Evolutionary conservation across 2,329 filamentous ascomycete genomes (phyloP), one percentile per base, ranked within the genome.

Genomic region (Epicoccum sorghinum): DNA sequence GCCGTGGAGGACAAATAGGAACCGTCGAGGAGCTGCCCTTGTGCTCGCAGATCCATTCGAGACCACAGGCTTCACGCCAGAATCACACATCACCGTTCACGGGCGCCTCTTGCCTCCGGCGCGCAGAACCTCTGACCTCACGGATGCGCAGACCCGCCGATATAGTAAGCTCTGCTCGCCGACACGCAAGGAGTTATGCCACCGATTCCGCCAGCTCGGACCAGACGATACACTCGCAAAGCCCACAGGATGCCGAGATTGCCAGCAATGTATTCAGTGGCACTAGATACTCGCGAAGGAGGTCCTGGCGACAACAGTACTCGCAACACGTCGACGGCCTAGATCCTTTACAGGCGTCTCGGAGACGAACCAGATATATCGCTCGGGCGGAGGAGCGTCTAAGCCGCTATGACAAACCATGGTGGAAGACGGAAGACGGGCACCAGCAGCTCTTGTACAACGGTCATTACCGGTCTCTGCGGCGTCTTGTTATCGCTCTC

Each of bases 401-500:
- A 24, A 18, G 33, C 22, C 22, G 23, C 7, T 41, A 54, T 4
- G 36, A 41, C n/a, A 29, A 45, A 23, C 46, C 43, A 29, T 46
- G 44, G 23, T 40, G 40, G 1, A 35, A 54, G 8, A 13, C 14
- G 22, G 13, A 22, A 8, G 30, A 24, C 27, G 35, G 35, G 45
- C 25, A 29, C 9, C 25, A 45, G 24, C 29, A 45, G 30, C 44
- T 52, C 14, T 47, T 58, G 18, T 53, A 47, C 37, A 44, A 65
- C 27, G 70, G 69, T n/a, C 63, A 62, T 39, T 72, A 71, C 50
- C 52, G 70, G 27, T 70, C 69, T 14, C 55, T 73, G 23, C 39
- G 35, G 13, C 69, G 70, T 13, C 64, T 68, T 12, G 55, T 71
- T n/a, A 42, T 59, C 45, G 64, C 59, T 22, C 57, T 66, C 22